These are phyloP conservation scores for Aspergillus amoenus DNA, from an alignment of 2,329 filamentous ascomycete genomes.

Conservation along the genomic window DNA sequence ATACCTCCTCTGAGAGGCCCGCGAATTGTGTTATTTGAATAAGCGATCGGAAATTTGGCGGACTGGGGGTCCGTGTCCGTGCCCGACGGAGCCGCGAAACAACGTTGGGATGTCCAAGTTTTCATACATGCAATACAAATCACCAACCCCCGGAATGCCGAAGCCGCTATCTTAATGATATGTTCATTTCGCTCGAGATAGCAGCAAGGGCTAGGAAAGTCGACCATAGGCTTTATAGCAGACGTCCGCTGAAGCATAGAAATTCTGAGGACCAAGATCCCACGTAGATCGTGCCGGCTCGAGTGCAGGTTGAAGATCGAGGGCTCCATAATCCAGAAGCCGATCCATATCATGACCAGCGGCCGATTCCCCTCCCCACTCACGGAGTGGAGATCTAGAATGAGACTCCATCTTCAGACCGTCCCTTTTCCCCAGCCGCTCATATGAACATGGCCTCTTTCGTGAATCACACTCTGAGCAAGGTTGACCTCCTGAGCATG, in stretches of 20 bases:
- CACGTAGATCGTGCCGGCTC: slow-evolving; percentile 11
- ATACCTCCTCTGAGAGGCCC: background rate
- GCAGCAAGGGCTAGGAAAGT: background rate
- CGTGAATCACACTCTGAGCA: slow-evolving; percentile 25
- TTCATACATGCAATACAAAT: too few relatives aligned
- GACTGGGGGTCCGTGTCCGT: background rate
- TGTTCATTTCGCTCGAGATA: too few relatives aligned
- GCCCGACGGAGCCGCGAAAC: background rate
- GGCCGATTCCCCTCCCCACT: background rate
- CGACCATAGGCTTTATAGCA: slow-evolving; percentile 10
- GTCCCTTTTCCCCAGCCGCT: slow-evolving; percentile 15
- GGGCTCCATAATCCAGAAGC: background rate
- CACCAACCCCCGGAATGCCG: too few relatives aligned
- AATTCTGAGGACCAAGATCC: slow-evolving; percentile 21
- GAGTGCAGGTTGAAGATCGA: background rate
- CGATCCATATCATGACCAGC: background rate
- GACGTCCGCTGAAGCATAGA: slow-evolving; percentile 15
- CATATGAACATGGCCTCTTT: slow-evolving; percentile 23
- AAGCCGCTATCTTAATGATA: too few relatives aligned
- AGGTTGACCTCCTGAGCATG: slow-evolving; percentile 23
- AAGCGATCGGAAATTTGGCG: background rate
- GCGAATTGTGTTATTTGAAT: background rate
- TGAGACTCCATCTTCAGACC: too few relatives aligned
- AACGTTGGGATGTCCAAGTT: background rate
- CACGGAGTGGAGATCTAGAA: too few relatives aligned